These are phyloP conservation scores for Penicillium freii DNA, from an alignment of 2,329 filamentous ascomycete species.

Conservation along the genomic window DNA sequence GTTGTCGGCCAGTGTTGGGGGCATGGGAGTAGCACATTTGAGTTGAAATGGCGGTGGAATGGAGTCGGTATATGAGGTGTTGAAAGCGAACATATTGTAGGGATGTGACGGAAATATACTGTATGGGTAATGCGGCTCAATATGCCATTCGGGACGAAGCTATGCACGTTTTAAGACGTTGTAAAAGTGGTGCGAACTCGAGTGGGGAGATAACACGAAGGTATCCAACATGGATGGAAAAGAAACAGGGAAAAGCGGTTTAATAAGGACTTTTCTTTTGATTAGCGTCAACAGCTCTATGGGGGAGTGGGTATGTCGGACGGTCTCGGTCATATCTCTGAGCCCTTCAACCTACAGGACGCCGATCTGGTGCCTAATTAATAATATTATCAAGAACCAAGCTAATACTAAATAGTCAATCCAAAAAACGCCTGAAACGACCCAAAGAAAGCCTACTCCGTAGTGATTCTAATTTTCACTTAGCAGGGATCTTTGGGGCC, in stretches of 20 bases:
- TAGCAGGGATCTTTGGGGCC: not conserved
- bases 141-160: not conserved
- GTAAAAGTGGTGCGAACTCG: no score
- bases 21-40: not conserved
- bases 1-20: not conserved
- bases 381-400: not conserved
- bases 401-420: not conserved
- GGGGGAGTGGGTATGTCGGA: not conserved
- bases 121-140: not conserved
- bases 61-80: not conserved
- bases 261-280: not conserved
- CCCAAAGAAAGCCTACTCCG: slow-evolving; percentile 2
- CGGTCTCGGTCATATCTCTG: not conserved
- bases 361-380: slow-evolving; percentile 3
- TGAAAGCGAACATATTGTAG: slow-evolving; percentile 1
- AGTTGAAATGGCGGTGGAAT: not conserved
- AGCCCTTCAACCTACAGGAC: not conserved
- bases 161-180: not conserved
- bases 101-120: not conserved
- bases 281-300: not conserved
- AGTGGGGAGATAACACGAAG: not conserved
- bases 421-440: slow-evolving; percentile 2
- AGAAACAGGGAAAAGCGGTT: not conserved
- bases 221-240: not conserved
- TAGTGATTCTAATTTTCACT: not conserved